Evolutionary conservation across 73 alveolate species (phyloP), one percentile per base, ranked within the genome.

Genomic region (Blepharisma stoltei): DNA sequence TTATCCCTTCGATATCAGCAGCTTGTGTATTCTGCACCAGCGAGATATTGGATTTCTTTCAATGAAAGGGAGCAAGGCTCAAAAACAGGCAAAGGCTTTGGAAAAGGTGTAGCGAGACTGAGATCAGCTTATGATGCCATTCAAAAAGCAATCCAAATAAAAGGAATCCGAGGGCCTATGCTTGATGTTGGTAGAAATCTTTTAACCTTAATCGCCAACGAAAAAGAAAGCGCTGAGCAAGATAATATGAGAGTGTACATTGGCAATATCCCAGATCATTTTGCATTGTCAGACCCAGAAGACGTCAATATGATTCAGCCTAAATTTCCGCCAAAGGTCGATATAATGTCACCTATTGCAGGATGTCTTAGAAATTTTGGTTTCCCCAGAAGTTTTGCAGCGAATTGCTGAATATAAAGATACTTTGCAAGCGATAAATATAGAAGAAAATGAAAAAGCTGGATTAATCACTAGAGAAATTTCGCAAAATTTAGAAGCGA

Each of bases 371-470:
- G 23, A 18, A 38, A 9, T 9, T 23, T n/a, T 69, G 45, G 65
- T 69, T n/a, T 53, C 79, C 11, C 11, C 11, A 69, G 79, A 69
- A 44, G 79, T 69, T 25, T 3, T 44, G 14, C 54, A 47, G 43
- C 27, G 11, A 1, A 14, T 71, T 38, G 79, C 67, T 9, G 79
- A 69, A 43, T 69, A 69, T 43, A 69, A 69, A 69, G 55, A 44
- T 14, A 43, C 4, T 7, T n/a, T 69, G 9, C 65, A 69, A 1
- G 5, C 11, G 79, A 69, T 69, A 43, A 53, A 14, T 23, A 38
- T n/a, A 9, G 79, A 38, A 1, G 65, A 69, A 69, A 14, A 18
- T 14, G 76, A 53, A 7, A 69, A 25, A 44, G 45, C 27, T 44
- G 21, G 20, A 25, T 11, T 18, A 7, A 44, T n/a, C 32, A 44